phyloP scores from a whole-genome alignment of 2,329 filamentous ascomycete species.

The Cladosporium colombiae region DNA sequence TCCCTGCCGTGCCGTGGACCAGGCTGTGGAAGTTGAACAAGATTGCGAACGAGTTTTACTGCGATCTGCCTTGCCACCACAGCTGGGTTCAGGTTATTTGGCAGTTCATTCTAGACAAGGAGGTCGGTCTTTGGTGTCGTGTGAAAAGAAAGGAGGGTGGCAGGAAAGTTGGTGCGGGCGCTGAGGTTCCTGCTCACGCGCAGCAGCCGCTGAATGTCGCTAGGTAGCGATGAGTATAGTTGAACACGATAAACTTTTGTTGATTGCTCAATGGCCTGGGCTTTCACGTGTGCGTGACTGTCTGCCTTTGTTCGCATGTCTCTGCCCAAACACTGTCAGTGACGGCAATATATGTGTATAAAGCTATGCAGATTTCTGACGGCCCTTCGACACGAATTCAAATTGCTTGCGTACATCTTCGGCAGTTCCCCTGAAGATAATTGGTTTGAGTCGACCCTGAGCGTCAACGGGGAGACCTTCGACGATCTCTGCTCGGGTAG shows the following conservation, averaged over 20 bases:
- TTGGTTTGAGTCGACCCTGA: not conserved
- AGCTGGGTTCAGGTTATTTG: conserved; percentile 94
- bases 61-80: conserved; percentile 77
- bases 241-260: not conserved
- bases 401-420: not conserved
- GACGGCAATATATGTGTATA: not conserved
- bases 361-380: not conserved
- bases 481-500: not conserved
- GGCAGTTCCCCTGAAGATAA: not conserved
- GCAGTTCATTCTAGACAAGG: conserved; percentile 90
- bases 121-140: conserved; percentile 85
- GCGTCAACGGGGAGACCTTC: not conserved
- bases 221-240: not conserved
- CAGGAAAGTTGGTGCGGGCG: conserved; percentile 53
- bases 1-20: conserved; percentile 95
- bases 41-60: conserved; percentile 89
- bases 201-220: conserved; percentile 16
- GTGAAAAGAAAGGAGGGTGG: conserved; percentile 88
- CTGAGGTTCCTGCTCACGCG: conserved; percentile 14
- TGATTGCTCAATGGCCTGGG: not conserved
- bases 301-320: not conserved
- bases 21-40: conserved; percentile 73
- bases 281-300: too few relatives aligned
- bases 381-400: not conserved
- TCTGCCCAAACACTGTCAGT: not conserved